These are phyloP conservation scores for Pseudozyma tsukubaensis DNA, from an alignment of 1,284 basidiomycete genomes.

Conservation along the genomic window DNA sequence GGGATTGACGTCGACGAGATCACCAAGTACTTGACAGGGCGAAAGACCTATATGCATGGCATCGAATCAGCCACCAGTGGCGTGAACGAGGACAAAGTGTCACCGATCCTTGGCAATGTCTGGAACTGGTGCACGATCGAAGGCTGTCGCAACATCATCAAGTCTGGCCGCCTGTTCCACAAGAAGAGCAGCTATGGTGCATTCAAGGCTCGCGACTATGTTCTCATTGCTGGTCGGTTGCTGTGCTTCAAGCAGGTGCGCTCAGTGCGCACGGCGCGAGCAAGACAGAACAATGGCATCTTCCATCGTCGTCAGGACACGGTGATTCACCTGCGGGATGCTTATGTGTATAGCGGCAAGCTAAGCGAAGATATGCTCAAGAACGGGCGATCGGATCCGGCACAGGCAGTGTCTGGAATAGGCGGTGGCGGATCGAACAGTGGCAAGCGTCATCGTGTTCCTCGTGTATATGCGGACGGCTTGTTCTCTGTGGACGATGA, in stretches of 20 bases:
- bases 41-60: conserved; percentile 4
- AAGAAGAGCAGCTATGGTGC: conserved; percentile 69
- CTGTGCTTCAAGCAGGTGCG: conserved; percentile 61
- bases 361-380: conserved; percentile 57
- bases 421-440: conserved; percentile 51
- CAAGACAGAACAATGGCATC: conserved; percentile 68
- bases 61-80: neutral
- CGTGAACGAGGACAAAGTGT: conserved; percentile 64
- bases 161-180: conserved; percentile 78
- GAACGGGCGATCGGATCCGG: conserved; percentile 52
- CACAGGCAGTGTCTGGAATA: conserved; percentile 43
- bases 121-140: conserved; percentile 85
- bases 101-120: conserved; percentile 75
- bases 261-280: conserved; percentile 57
- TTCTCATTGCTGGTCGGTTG: conserved; percentile 62
- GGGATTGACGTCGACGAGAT: conserved; percentile 71
- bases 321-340: conserved; percentile 64
- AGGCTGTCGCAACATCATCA: conserved; percentile 78
- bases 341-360: conserved; percentile 66
- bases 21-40: conserved; percentile 27
- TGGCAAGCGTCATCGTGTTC: conserved; percentile 50
- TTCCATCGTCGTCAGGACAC: conserved; percentile 61
- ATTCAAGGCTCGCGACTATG: conserved; percentile 57
- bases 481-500: conserved; percentile 62
- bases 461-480: conserved; percentile 65